Evolutionary conservation across 495 filamentous ascomycete species (phyloP), one percentile per base, ranked within the genome.

Genomic region (Neurospora terricola): DNA sequence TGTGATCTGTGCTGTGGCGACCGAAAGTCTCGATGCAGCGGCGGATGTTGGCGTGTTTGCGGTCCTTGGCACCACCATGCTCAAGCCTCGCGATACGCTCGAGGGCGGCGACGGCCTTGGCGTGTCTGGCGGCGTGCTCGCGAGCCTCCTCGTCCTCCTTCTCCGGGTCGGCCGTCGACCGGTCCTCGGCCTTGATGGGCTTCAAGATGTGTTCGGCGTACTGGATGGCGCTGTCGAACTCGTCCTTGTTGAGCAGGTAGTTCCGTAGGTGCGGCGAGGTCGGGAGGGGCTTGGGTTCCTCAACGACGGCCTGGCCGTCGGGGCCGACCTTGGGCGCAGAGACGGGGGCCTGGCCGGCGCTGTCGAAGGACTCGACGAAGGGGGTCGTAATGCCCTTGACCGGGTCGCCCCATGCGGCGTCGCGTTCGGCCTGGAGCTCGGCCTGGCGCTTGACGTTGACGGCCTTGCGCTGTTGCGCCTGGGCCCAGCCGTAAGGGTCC

Each of bases 1-100:
- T 78, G 0, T 77, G 39, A 82, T 99, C 96, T n/a, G 96, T 98
- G 75, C 89, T 87, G 85, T 98, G 96, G 59, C 96, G 88, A 16
- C 96, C 96, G 76, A 99, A 98, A 1, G 87, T 90, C 74, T 93
- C 88, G 75, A 99, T 91, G 80, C 94, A 97, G 38, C 91, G 88
- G 72, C 91, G 87, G 74, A 91, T 90, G 80, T 96, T 96, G 75
- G 91, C 89, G 54, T 93, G 90, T 73, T 90, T 88, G 62, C 87
- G 87, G 74, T 97, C 93, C 82, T 92, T 90, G 68, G 85, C 89
- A 78, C 86, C 91, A 77, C 90, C 93, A 76, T 94, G 92, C 39
- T 84, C 86, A 43, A 99, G 83, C 71, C 87, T 85, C 12, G 91
- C 86, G 76, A 99, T 97, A 37, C 94, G 88, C 71, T 85, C 78